Conservation (phyloP, 345 rosid genomes). For the Populus deltoides region DNA sequence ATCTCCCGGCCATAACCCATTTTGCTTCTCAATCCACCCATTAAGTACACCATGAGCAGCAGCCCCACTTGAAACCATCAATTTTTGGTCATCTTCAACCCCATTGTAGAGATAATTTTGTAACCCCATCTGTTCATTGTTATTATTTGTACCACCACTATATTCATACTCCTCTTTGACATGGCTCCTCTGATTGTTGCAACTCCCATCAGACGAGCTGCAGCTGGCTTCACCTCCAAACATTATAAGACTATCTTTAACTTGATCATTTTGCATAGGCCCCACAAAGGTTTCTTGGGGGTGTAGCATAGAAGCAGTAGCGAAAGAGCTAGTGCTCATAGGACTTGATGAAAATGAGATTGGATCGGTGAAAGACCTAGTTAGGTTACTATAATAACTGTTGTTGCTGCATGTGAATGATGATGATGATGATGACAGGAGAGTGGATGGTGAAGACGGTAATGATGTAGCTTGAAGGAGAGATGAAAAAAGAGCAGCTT, state of each 20-base stretch:
- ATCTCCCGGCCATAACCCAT: constrained; percentile 30
- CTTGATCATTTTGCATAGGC: constrained; percentile 26
- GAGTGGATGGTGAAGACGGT: constrained; percentile 29
- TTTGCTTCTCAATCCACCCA: constrained; percentile 17
- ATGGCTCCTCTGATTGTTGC: constrained; percentile 35
- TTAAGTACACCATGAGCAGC: not conserved
- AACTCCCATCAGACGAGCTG: constrained; percentile 65
- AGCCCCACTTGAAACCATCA: constrained; percentile 15
- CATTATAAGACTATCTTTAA: constrained; percentile 25
- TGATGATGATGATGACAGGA: constrained; percentile 28
- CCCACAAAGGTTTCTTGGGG: constrained; percentile 27
- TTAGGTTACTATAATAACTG: constrained; percentile 19
- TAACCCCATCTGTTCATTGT: constrained; percentile 22
- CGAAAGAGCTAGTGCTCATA: constrained; percentile 32
- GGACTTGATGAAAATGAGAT: constrained; percentile 36
- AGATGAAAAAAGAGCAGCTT: constrained; percentile 15
- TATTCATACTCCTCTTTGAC: constrained; percentile 30
- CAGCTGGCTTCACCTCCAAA: constrained; percentile 47
- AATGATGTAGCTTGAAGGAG: constrained; percentile 21
- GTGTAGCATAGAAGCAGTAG: constrained; percentile 28
- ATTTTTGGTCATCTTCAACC: constrained; percentile 27
- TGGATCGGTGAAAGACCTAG: constrained; percentile 27
- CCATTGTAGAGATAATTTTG: constrained; percentile 18
- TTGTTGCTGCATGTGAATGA: constrained; percentile 26
- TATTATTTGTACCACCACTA: constrained; percentile 6